Base-by-base conservation (phyloP, 2,329 filamentous ascomycete genomes). In the Aspergillus sp. region DNA sequence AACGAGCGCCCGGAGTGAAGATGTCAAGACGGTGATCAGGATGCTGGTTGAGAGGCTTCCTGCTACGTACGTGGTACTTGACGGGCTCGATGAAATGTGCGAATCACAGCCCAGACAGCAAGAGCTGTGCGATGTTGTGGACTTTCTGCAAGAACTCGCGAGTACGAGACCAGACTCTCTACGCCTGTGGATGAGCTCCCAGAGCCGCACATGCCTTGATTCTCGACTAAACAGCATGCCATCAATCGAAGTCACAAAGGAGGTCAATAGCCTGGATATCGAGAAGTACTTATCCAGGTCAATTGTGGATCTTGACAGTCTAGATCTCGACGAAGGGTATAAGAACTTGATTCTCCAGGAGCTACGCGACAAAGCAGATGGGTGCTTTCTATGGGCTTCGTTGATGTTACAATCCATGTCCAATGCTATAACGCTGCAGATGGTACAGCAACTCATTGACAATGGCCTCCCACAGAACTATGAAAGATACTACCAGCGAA, bases 381-480 rank as follows among this genome's bases (percentile, higher is more conserved):
- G 53, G 28, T 55, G 53, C 53, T 55, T 55, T 46, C 41, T 55
- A 30, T 55, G 53, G 53, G 53, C 53, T 8, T 46, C 53, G 8
- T 28, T 55, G 1, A 55, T 55, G 53, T 46, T 55, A 15, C 38
- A 55, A 41, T 55, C 53, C 15, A 46, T 55, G 23, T 55, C 53
- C 19, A 45, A 55, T 30, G 53, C 53, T 13, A 45, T 55, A 30
- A 55, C 53, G 3, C 23, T 55, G 13, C 53, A 47, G 23, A 55
- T 30, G 53, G 30, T 55, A 4, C 53, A 55, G 19, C 13, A 23
- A 7, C 13, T 55, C 8, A 55, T 55, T 19, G 23, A 55, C 6
- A 22, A 8, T 11, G 53, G 53, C 22, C 53, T 55, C 15, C 53
- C 53, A 3, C 38, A 55, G 15, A 55, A 30, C 38, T 55, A 55